Evolutionary conservation across 495 filamentous ascomycete species (phyloP).

Genomic region (Recurvomyces mirabilis): DNA sequence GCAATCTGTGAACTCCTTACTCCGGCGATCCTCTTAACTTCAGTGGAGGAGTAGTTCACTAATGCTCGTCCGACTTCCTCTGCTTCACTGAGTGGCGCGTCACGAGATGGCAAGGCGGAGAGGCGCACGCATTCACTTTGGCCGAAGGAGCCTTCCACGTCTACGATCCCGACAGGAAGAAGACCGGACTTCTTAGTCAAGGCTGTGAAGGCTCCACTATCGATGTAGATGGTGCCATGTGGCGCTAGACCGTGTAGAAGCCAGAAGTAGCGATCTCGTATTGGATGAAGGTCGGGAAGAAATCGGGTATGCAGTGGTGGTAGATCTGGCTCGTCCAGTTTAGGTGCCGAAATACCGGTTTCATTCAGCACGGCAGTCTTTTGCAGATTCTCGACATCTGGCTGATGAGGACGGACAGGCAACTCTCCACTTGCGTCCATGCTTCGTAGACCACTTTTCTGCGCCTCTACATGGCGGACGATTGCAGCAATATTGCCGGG

Average conservation of each 20-base stretch:
- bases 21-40: slow-evolving; percentile 77
- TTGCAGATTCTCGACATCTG: neutral
- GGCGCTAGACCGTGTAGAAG: slow-evolving; percentile 87
- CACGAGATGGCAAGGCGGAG: slow-evolving; percentile 46
- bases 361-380: slow-evolving; percentile 8
- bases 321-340: slow-evolving; percentile 8
- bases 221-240: slow-evolving; percentile 85
- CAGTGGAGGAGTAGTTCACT: slow-evolving; percentile 79
- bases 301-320: slow-evolving; percentile 85
- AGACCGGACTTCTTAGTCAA: slow-evolving; percentile 75
- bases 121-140: slow-evolving; percentile 87
- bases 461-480: slow-evolving; percentile 62
- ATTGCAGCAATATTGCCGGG: slow-evolving; percentile 88
- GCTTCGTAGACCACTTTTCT: slow-evolving; percentile 21
- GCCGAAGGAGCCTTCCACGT: slow-evolving; percentile 73
- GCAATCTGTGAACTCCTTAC: slow-evolving; percentile 71
- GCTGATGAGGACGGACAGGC: neutral
- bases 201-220: slow-evolving; percentile 72
- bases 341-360: slow-evolving; percentile 6
- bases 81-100: slow-evolving; percentile 49
- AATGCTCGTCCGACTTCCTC: slow-evolving; percentile 92
- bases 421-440: slow-evolving; percentile 15
- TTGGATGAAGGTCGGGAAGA: slow-evolving; percentile 71
- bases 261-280: slow-evolving; percentile 93
- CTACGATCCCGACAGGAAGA: slow-evolving; percentile 80